phyloP scores from a whole-genome alignment of 768 basidiomycete genomes.

The Mycena venus region DNA sequence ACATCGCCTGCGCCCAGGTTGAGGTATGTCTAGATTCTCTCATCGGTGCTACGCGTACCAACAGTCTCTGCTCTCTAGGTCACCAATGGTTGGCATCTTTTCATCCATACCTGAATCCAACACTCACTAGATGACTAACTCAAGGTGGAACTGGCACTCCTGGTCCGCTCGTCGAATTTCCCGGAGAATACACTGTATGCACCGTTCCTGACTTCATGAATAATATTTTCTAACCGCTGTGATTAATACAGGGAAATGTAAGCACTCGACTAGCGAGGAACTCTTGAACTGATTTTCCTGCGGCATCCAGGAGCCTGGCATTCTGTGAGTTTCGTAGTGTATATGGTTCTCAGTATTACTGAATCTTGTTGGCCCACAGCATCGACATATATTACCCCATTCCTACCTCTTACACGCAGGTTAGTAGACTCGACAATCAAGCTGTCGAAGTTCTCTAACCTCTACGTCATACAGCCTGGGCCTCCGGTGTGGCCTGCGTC shows the following conservation, averaged over 20 bases:
- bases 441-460: neutral
- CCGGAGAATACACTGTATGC: conserved; percentile 48
- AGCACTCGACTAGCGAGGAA: neutral
- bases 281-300: no score
- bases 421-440: neutral
- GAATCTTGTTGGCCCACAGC: neutral
- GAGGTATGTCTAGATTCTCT: conserved; percentile 33
- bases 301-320: conserved; percentile 25
- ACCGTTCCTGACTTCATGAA: neutral
- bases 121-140: neutral
- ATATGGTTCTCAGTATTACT: neutral
- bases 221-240: neutral
- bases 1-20: conserved; percentile 46
- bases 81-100: conserved; percentile 6
- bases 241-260: neutral
- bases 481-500: conserved; percentile 24
- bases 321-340: conserved; percentile 13
- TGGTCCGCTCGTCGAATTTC: conserved; percentile 49
- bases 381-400: conserved; percentile 35
- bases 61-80: neutral
- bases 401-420: conserved; percentile 30
- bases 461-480: conserved; percentile 15
- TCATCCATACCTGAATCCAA: neutral
- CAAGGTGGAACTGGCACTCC: conserved; percentile 47
- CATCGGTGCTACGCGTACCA: no score